A percentile compares a stretch with the other conserved stretches of the same genome.
phyloP scores from a whole-genome alignment of 2,329 filamentous ascomycete genomes.

The Plenodomus biglobosus region DNA sequence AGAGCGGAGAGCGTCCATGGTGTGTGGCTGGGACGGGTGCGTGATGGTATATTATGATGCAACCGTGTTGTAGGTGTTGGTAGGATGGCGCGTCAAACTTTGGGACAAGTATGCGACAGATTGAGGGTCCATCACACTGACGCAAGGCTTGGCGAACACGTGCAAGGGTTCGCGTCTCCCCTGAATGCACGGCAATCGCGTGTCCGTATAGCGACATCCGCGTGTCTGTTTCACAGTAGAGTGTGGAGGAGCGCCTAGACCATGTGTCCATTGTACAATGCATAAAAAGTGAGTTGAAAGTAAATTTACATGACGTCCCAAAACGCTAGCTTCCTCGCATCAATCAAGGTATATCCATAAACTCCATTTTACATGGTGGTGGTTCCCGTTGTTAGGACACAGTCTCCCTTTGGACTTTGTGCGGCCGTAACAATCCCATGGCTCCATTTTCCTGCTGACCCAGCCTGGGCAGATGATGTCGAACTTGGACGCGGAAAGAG shows the following conservation, averaged over 20 bases:
- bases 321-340: background rate
- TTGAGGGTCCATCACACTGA: background rate
- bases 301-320: background rate
- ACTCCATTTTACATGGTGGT: background rate
- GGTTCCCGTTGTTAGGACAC: background rate
- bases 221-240: background rate
- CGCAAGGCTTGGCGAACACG: background rate
- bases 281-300: background rate
- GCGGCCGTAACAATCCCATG: background rate
- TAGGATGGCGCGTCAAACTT: background rate
- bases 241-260: background rate
- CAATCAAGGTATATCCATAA: background rate
- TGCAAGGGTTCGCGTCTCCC: background rate
- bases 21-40: conserved; percentile 7
- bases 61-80: background rate
- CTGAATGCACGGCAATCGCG: background rate
- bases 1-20: conserved; percentile 50
- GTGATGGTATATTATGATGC: background rate
- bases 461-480: background rate
- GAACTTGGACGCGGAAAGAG: background rate
- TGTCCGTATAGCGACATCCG: background rate
- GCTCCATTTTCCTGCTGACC: background rate
- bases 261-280: background rate
- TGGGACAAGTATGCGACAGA: background rate
- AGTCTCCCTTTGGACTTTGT: background rate